These are phyloP conservation scores for Crithidia mellificae DNA, from an alignment of 208 protist genomes.

Conservation along the genomic window DNA sequence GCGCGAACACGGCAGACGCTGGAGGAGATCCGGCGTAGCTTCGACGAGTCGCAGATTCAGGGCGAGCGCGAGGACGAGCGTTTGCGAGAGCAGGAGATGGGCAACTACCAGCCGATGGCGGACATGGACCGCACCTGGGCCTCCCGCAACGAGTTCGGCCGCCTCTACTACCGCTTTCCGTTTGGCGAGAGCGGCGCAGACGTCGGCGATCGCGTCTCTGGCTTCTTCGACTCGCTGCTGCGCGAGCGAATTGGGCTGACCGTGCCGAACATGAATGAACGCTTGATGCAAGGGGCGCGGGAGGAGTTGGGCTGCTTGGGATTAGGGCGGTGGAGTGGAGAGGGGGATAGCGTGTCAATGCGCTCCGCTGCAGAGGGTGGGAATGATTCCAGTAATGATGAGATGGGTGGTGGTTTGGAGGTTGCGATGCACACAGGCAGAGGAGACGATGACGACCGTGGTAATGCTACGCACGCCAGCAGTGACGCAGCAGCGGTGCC, in stretches of 20 bases:
- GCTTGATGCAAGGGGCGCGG: constrained; percentile 14
- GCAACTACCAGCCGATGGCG: constrained; percentile 87
- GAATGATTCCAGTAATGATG: too few relatives aligned
- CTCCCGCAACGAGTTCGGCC: constrained; percentile 73
- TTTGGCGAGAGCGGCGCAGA: constrained; percentile 90
- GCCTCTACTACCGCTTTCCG: constrained; percentile 92
- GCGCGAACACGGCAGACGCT: constrained; percentile 84
- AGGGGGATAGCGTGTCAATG: neutral
- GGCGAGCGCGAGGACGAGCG: constrained; percentile 92
- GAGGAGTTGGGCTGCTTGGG: constrained; percentile 20
- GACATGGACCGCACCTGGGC: constrained; percentile 75
- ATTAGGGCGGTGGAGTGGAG: constrained; percentile 23
- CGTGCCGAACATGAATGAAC: constrained; percentile 63
- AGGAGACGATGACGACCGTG: too few relatives aligned
- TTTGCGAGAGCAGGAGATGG: constrained; percentile 94
- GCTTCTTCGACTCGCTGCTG: constrained; percentile 87
- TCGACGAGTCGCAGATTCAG: constrained; percentile 65
- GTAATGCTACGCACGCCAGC: too few relatives aligned
- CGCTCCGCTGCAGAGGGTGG: neutral
- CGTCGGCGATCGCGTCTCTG: constrained; percentile 89
- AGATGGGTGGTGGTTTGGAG: too few relatives aligned
- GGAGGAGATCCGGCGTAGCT: constrained; percentile 74
- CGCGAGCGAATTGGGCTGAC: constrained; percentile 72
- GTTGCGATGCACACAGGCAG: too few relatives aligned
- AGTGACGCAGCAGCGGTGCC: too few relatives aligned